Evolutionary conservation across 202 grass and related monocot species (phyloP), one percentile per base, ranked within the genome.

Genomic region (Cymbopogon flexuosus): DNA sequence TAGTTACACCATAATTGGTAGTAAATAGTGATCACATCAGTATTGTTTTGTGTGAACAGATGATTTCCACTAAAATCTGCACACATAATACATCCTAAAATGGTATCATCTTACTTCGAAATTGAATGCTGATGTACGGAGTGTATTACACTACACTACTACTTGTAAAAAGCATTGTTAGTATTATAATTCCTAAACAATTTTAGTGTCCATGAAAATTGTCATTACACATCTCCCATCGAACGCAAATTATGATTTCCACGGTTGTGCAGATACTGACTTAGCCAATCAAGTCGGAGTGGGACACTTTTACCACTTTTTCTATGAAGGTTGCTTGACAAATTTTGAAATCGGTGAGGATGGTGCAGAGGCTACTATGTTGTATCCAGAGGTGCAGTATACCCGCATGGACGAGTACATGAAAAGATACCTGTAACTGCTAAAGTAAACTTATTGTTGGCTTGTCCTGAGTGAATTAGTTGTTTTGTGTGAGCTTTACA

Each of bases 331-430:
- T 35, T 72, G 79, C 37, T 35, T 83, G 12, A 45, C 73, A 47
- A 87, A 79, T 3, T 70, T 70, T 15, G 21, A 70, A 21, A 45
- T 70, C 5, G 8, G 27, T 0, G 69, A 33, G 6, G 45, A 71
- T 46, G 63, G 22, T 22, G 78, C 74, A 64, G 85, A 88, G 51
- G 86, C 86, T 15, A 66, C 81, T 36, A 42, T 78, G 8, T 73
- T 91, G 22, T 91, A 85, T 42, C 82, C 86, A 12, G 86, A 91
- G 13, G 73, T 91, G 74, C 43, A 43, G 10, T 91, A 78, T 33
- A 86, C 78, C 3, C 72, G 78, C 21, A 72, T 88, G 72, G 65
- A 84, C 10, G 47, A 61, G 7, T 86, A 91, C 39, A 63, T 91
- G 77, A 81, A 64, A 75, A 62, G 21, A 10, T 82, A 91, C 35